A percentile compares a stretch with the other conserved stretches of the same genome.
These are phyloP conservation scores for Neurospora discreta DNA, from an alignment of 495 filamentous ascomycete species.

Conservation along the genomic window DNA sequence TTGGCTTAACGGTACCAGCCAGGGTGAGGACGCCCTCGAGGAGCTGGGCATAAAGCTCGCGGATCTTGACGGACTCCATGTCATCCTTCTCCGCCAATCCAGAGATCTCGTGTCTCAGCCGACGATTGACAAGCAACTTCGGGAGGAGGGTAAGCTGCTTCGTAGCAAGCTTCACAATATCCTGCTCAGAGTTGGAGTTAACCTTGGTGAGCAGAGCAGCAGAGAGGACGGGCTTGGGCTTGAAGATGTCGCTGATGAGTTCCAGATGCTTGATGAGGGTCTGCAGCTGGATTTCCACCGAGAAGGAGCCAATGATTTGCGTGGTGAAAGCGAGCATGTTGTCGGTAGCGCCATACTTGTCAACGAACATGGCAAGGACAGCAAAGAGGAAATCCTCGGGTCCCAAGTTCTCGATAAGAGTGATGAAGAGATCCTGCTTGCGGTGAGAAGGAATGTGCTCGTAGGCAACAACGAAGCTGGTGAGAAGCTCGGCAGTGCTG, in stretches of 20 bases:
- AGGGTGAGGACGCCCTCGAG: constrained; percentile 57
- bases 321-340: constrained; percentile 40
- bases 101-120: constrained; percentile 36
- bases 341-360: constrained; percentile 50
- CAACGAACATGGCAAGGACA: constrained; percentile 57
- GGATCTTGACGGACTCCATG: constrained; percentile 50
- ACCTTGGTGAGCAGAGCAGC: constrained; percentile 55
- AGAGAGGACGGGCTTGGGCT: constrained; percentile 57
- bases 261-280: constrained; percentile 62
- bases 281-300: constrained; percentile 54
- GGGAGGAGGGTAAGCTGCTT: constrained; percentile 53
- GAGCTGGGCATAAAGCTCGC: constrained; percentile 55
- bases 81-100: constrained; percentile 41
- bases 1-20: constrained; percentile 46
- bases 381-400: constrained; percentile 71
- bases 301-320: constrained; percentile 44
- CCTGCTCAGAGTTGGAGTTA: constrained; percentile 41
- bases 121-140: constrained; percentile 37
- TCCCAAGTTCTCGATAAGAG: constrained; percentile 72
- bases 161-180: constrained; percentile 47
- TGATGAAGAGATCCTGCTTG: constrained; percentile 66
- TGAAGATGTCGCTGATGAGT: constrained; percentile 59
- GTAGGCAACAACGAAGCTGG: constrained; percentile 89
- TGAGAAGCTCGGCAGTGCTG: constrained; percentile 72
- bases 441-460: constrained; percentile 86